A percentile compares a stretch with the other conserved stretches of the same genome.
phyloP scores from a whole-genome alignment of 306 rosid species.

The Pterocarpus macrocarpus region DNA sequence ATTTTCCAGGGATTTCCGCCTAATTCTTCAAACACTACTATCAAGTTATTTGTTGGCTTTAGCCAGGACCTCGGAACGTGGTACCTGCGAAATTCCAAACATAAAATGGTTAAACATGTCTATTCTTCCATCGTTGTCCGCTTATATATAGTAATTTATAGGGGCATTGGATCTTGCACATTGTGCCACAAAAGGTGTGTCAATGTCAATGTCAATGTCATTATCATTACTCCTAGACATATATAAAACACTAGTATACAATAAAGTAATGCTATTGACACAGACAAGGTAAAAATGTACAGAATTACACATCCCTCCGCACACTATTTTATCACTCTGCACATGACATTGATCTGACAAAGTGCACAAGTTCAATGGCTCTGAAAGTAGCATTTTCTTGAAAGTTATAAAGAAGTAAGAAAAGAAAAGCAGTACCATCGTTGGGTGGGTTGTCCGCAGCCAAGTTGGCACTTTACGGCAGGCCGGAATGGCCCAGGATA shows the following conservation, averaged over 20 bases:
- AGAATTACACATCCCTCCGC: neutral
- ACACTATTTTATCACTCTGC: neutral
- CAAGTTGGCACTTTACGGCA: conserved; percentile 68
- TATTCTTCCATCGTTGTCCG: neutral
- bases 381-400: neutral
- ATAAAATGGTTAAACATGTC: conserved; percentile 23
- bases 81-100: conserved; percentile 66
- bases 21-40: conserved; percentile 89
- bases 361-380: conserved; percentile 32
- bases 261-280: conserved; percentile 3
- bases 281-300: neutral
- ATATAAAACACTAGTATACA: neutral
- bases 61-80: conserved; percentile 97
- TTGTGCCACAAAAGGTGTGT: conserved; percentile 2
- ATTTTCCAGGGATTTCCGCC: conserved; percentile 87
- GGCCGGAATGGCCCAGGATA: conserved; percentile 78
- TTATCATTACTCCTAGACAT: neutral
- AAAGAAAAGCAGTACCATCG: conserved; percentile 68
- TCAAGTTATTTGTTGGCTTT: conserved; percentile 73
- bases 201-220: conserved; percentile 21
- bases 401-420: conserved; percentile 6
- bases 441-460: conserved; percentile 95
- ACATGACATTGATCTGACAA: conserved; percentile 14
- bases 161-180: conserved; percentile 17
- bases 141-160: neutral